Conservation (phyloP, 1,284 basidiomycete species). For the Stereum hirsutum region DNA sequence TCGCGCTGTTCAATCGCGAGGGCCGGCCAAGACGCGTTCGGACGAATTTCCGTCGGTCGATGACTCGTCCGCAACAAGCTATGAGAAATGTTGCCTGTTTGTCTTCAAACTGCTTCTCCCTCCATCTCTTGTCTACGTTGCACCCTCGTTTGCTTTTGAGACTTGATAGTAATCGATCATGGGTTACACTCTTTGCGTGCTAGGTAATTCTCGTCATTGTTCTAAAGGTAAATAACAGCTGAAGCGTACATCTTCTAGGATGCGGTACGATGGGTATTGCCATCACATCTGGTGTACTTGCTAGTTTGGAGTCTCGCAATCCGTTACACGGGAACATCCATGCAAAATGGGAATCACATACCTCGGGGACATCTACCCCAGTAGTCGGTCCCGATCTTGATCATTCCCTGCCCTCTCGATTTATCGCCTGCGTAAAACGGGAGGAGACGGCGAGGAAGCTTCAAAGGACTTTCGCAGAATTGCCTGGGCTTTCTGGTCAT, state of each 20-base stretch:
- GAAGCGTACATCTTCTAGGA: constrained; percentile 38
- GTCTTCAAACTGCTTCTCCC: too few relatives aligned
- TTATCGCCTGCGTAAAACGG: constrained; percentile 85
- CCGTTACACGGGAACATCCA: constrained; percentile 18
- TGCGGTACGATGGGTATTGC: constrained; percentile 99
- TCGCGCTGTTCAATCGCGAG: too few relatives aligned
- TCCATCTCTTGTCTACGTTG: too few relatives aligned
- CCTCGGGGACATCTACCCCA: constrained; percentile 77
- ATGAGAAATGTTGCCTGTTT: too few relatives aligned
- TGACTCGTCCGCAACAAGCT: too few relatives aligned
- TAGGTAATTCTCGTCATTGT: constrained; percentile 18
- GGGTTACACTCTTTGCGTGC: constrained; percentile 33
- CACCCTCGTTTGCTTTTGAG: neutral
- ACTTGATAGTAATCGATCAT: neutral
- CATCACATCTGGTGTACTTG: constrained; percentile 84
- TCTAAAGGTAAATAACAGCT: neutral
- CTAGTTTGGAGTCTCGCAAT: constrained; percentile 52
- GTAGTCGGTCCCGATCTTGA: constrained; percentile 42
- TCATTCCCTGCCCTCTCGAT: constrained; percentile 66
- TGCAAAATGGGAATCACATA: constrained; percentile 75
- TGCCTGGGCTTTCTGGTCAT: constrained; percentile 38
- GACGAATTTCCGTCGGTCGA: too few relatives aligned
- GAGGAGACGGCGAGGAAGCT: constrained; percentile 73
- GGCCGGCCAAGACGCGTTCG: too few relatives aligned
- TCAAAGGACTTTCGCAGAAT: constrained; percentile 46